Conservation (phyloP, 2,329 filamentous ascomycete genomes). For the Botrytis aclada region DNA sequence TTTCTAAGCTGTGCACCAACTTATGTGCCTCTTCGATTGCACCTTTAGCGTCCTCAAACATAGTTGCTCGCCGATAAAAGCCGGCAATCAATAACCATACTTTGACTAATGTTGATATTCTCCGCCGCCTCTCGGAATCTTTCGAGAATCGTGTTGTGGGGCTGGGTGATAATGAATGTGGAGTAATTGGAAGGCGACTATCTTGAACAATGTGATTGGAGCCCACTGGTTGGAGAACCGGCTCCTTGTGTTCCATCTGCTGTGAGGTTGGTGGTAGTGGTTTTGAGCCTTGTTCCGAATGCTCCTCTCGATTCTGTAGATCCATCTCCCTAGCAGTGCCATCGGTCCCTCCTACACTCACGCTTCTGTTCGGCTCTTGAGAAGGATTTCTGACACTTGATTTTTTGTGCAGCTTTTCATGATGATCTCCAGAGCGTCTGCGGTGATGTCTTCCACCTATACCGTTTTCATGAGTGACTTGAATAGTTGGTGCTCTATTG, state of each 20-base stretch:
- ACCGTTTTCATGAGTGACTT: slow-evolving; percentile 67
- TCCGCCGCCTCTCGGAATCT: slow-evolving; percentile 50
- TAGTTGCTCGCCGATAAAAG: slow-evolving; percentile 77
- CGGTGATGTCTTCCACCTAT: slow-evolving; percentile 39
- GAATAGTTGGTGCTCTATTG: slow-evolving; percentile 61
- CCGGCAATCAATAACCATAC: slow-evolving; percentile 90
- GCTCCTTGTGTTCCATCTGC: slow-evolving; percentile 32
- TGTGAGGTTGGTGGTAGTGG: slow-evolving; percentile 30
- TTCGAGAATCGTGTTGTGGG: slow-evolving; percentile 48
- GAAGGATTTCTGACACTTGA: slow-evolving; percentile 38
- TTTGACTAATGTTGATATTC: slow-evolving; percentile 60
- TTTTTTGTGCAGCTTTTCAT: slow-evolving; percentile 40
- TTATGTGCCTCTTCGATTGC: slow-evolving; percentile 80
- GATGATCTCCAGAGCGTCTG: slow-evolving; percentile 25
- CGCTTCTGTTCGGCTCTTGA: slow-evolving; percentile 47
- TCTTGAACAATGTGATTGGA: slow-evolving; percentile 25
- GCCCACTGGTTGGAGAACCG: slow-evolving; percentile 22
- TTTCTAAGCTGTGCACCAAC: slow-evolving; percentile 68
- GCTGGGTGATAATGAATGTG: slow-evolving; percentile 26
- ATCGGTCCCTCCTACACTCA: slow-evolving; percentile 45
- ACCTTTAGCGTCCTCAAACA: slow-evolving; percentile 75
- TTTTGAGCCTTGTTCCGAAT: slow-evolving; percentile 20
- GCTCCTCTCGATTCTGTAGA: slow-evolving; percentile 39
- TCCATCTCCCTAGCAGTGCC: slow-evolving; percentile 34
- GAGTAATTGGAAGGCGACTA: slow-evolving; percentile 23